Evolutionary conservation across 768 basidiomycete species (phyloP).

Genomic region (Mycena epipterygia): DNA sequence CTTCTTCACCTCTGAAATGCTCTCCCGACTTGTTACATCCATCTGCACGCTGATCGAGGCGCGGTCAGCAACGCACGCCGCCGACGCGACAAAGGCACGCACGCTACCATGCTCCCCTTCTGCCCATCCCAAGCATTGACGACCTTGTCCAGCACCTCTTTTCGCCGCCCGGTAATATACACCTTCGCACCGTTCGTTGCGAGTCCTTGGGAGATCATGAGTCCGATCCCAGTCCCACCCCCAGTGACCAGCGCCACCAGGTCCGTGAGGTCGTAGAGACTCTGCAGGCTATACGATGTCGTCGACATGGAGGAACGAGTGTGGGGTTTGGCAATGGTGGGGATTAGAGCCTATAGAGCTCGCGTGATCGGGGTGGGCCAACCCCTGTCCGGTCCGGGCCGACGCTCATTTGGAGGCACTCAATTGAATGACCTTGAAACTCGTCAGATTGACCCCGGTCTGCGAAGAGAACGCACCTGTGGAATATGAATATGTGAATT

Average conservation of each 20-base stretch:
- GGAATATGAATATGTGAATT: no score
- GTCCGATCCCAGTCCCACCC: conserved; percentile 66
- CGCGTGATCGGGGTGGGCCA: background rate
- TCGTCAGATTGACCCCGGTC: no score
- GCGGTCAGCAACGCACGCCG: conserved; percentile 7
- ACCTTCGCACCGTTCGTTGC: conserved; percentile 86
- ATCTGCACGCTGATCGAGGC: conserved; percentile 65
- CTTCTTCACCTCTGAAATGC: conserved; percentile 70
- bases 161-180: conserved; percentile 81
- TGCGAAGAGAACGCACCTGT: no score
- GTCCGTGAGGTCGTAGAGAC: conserved; percentile 67
- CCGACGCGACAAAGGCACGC: conserved; percentile 29
- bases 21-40: conserved; percentile 80
- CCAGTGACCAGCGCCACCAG: conserved; percentile 69
- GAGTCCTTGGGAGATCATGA: conserved; percentile 80
- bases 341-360: conserved; percentile 19
- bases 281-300: conserved; percentile 46
- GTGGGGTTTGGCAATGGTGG: conserved; percentile 23
- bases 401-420: background rate
- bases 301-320: conserved; percentile 42
- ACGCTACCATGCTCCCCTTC: conserved; percentile 73
- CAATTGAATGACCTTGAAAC: no score
- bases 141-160: conserved; percentile 72
- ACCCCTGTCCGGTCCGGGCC: conserved; percentile 28
- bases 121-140: conserved; percentile 61